Evolutionary conservation across 2,329 filamentous ascomycete genomes (phyloP).

Genomic region (Coniella lustricola): DNA sequence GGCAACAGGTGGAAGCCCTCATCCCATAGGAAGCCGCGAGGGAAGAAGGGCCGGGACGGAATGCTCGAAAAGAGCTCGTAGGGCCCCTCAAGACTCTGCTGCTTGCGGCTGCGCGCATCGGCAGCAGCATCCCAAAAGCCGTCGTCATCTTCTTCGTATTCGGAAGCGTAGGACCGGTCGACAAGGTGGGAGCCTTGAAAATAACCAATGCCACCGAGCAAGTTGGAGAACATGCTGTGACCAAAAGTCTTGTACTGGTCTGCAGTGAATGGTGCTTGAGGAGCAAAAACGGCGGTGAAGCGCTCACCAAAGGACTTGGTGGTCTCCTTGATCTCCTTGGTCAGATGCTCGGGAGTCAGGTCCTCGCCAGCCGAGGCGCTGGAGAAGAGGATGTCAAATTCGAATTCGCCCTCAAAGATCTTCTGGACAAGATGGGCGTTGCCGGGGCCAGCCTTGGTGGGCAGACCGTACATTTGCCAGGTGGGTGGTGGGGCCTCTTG

Average conservation of each 20-base stretch:
- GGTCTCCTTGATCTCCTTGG: conserved; percentile 58
- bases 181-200: conserved; percentile 86
- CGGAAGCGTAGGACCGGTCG: conserved; percentile 82
- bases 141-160: conserved; percentile 93
- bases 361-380: conserved; percentile 60
- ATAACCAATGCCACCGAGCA: conserved; percentile 90
- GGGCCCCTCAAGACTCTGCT: conserved; percentile 69
- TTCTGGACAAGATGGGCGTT: conserved; percentile 90
- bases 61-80: conserved; percentile 87
- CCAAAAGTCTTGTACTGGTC: conserved; percentile 72
- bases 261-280: conserved; percentile 67
- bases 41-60: conserved; percentile 92
- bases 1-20: conserved; percentile 93
- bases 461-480: conserved; percentile 75
- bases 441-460: conserved; percentile 59
- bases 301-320: conserved; percentile 65
- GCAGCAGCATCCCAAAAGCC: conserved; percentile 92
- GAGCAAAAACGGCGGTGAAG: conserved; percentile 65
- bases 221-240: conserved; percentile 87
- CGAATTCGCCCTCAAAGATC: conserved; percentile 81
- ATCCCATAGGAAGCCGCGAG: conserved; percentile 94
- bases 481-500: conserved; percentile 62
- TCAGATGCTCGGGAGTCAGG: conserved; percentile 56
- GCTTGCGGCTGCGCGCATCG: conserved; percentile 62
- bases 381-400: conserved; percentile 88